Conservation (phyloP, 257 asterid species). For the Mentha longifolia region DNA sequence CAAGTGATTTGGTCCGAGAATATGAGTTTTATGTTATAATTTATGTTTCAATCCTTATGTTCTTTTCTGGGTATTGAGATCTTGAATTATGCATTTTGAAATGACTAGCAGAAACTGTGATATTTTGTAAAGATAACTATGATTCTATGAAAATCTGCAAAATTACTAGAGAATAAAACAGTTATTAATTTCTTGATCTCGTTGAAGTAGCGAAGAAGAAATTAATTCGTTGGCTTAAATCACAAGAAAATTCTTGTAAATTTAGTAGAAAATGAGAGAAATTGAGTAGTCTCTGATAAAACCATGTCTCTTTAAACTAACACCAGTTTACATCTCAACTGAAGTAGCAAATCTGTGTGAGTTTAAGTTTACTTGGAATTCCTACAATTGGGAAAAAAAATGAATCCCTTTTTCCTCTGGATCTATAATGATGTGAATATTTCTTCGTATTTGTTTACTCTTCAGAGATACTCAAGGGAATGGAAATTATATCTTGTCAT, state of each 20-base stretch:
- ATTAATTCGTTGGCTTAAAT: neutral
- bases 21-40: conserved; percentile 13
- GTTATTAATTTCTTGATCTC: conserved; percentile 8
- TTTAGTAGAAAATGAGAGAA: neutral
- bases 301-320: no score
- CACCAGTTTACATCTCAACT: neutral
- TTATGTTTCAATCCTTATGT: conserved; percentile 14
- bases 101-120: neutral
- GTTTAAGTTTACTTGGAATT: neutral
- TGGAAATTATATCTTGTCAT: conserved; percentile 69
- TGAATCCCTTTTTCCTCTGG: neutral
- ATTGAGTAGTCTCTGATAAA: neutral
- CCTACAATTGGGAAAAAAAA: neutral
- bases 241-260: neutral
- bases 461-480: conserved; percentile 44
- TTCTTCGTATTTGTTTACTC: conserved; percentile 23
- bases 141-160: no score
- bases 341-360: neutral
- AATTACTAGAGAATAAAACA: no score
- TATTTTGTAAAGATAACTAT: neutral
- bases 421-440: conserved; percentile 7
- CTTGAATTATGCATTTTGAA: neutral
- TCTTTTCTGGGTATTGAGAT: conserved; percentile 15
- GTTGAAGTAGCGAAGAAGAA: neutral
- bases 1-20: conserved; percentile 12